Percentiles rank a stretch among this genome's conserved stretches.
Conservation (phyloP, 495 filamentous ascomycete species). For the Hypoxylon intermedium region DNA sequence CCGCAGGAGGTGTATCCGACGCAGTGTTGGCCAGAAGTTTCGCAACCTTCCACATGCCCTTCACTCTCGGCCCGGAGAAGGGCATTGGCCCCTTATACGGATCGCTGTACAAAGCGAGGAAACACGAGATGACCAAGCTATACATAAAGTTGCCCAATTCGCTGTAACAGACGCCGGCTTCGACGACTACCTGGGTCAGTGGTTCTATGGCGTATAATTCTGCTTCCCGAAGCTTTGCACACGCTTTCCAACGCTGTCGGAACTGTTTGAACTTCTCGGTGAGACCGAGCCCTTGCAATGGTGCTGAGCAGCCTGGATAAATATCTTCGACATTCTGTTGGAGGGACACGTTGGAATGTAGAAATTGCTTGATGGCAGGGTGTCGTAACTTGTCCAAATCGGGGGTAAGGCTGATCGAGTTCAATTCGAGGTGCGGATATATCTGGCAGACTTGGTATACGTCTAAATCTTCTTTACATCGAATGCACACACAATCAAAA, state of each 20-base stretch:
- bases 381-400: constrained; percentile 39
- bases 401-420: constrained; percentile 43
- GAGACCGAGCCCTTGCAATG: neutral
- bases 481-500: constrained; percentile 52
- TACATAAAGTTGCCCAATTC: constrained; percentile 38
- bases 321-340: constrained; percentile 23
- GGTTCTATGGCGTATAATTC: constrained; percentile 53
- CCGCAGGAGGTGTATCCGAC: constrained; percentile 27
- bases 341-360: constrained; percentile 6
- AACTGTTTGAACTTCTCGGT: constrained; percentile 22
- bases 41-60: constrained; percentile 47
- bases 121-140: constrained; percentile 48
- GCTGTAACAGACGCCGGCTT: constrained; percentile 36
- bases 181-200: constrained; percentile 38
- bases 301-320: constrained; percentile 13
- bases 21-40: constrained; percentile 47
- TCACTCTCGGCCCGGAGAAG: constrained; percentile 47
- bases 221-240: constrained; percentile 46
- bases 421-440: constrained; percentile 48
- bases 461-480: constrained; percentile 52
- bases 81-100: constrained; percentile 48
- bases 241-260: constrained; percentile 44
- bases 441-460: constrained; percentile 51
- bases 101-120: constrained; percentile 46
- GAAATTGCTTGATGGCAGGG: constrained; percentile 13